Conservation (phyloP, 169 alveolate species). For the Ichthyophthirius multifiliis region DNA sequence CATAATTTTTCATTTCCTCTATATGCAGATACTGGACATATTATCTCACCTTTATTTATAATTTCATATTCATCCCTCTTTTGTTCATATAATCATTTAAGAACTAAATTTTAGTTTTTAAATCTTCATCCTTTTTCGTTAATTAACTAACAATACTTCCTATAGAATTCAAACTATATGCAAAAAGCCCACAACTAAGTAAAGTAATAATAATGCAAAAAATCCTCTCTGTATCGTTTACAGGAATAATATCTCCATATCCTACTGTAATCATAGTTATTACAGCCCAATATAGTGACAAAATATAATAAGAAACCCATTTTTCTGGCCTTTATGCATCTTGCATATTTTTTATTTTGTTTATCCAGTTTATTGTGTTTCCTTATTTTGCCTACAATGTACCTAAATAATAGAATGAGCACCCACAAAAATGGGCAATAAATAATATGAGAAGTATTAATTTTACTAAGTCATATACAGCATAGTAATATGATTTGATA, state of each 20-base stretch:
- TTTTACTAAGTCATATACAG: neutral
- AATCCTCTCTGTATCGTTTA: neutral
- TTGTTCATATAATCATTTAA: neutral
- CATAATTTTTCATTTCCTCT: neutral
- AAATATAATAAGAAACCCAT: constrained; percentile 3
- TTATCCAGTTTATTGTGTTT: neutral
- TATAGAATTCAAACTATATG: constrained; percentile 7
- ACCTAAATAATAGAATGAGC: neutral
- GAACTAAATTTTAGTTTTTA: neutral
- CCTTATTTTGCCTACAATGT: neutral
- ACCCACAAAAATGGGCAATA: constrained; percentile 16
- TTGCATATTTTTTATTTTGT: neutral
- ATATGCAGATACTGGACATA: neutral
- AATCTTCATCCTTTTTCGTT: neutral
- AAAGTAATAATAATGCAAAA: neutral
- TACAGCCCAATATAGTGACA: neutral
- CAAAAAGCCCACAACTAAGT: constrained; percentile 17
- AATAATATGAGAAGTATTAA: neutral
- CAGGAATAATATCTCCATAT: constrained; percentile 17
- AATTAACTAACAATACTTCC: neutral
- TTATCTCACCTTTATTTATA: neutral
- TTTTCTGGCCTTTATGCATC: neutral
- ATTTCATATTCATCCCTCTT: neutral
- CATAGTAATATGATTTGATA: neutral
- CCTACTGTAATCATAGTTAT: constrained; percentile 23